Percentiles rank a stretch among this genome's conserved stretches.
phyloP scores from a whole-genome alignment of 2,329 filamentous ascomycete genomes.

The Cytospora mali region DNA sequence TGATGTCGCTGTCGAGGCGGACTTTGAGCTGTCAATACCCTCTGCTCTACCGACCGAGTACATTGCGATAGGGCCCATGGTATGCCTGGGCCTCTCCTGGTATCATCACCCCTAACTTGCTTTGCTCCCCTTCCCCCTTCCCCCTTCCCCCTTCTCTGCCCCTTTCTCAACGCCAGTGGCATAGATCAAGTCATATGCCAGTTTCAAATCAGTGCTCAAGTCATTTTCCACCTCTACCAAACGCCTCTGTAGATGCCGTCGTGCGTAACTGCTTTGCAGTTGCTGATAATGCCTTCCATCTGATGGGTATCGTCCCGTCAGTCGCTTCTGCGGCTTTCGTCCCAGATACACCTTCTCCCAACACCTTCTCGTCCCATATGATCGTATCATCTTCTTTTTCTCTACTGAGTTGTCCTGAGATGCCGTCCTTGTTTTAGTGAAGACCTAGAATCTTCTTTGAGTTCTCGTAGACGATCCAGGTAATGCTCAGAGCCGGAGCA shows the following conservation, averaged over 20 bases:
- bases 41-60: constrained; percentile 16
- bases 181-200: constrained; percentile 15
- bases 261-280: constrained; percentile 9
- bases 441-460: constrained; percentile 71
- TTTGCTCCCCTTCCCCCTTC: background rate
- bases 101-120: constrained; percentile 24
- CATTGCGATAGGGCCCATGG: background rate
- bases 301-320: background rate
- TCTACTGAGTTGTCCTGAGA: background rate
- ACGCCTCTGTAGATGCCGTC: constrained; percentile 23
- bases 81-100: constrained; percentile 19
- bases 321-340: background rate
- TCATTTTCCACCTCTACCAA: constrained; percentile 14
- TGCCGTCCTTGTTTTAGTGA: constrained; percentile 38
- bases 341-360: background rate
- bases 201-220: constrained; percentile 22
- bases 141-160: background rate
- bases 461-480: constrained; percentile 92
- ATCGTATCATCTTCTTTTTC: background rate
- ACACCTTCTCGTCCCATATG: background rate
- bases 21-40: background rate
- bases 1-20: background rate
- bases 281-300: background rate
- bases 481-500: constrained; percentile 92
- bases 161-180: constrained; percentile 24